phyloP scores from a whole-genome alignment of 2,329 filamentous ascomycete genomes.

The Amauroascus niger region DNA sequence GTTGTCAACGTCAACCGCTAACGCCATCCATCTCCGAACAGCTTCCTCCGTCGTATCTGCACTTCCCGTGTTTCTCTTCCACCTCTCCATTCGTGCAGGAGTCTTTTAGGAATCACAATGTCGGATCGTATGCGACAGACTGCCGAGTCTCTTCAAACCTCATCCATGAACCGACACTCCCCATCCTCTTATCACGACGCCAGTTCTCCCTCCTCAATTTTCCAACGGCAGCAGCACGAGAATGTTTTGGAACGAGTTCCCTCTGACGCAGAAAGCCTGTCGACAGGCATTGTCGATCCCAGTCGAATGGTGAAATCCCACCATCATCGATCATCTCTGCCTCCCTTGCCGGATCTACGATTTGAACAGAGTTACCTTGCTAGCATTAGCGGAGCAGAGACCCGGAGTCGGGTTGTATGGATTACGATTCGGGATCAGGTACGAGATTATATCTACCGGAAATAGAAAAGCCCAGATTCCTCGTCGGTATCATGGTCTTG shows the following conservation, averaged over 20 bases:
- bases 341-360: constrained; percentile 67
- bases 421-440: constrained; percentile 89
- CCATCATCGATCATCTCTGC: constrained; percentile 45
- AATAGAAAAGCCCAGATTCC: background rate
- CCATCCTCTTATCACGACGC: constrained; percentile 56
- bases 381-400: constrained; percentile 70
- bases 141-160: constrained; percentile 70
- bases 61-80: background rate
- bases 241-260: constrained; percentile 50
- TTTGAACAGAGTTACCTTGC: constrained; percentile 98
- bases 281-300: constrained; percentile 40
- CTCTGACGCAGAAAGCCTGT: constrained; percentile 36
- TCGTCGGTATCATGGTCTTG: background rate
- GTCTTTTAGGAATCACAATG: constrained; percentile 36
- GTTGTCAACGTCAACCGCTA: background rate
- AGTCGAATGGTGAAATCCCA: constrained; percentile 28
- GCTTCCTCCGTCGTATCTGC: background rate
- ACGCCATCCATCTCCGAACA: background rate
- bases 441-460: constrained; percentile 16
- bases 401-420: constrained; percentile 67
- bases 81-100: background rate
- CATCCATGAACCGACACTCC: constrained; percentile 52
- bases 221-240: constrained; percentile 21
- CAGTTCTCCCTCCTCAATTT: constrained; percentile 60
- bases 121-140: constrained; percentile 54